Base-by-base conservation (phyloP, 805 yeast species). In the Lachancea quebecensis region DNA sequence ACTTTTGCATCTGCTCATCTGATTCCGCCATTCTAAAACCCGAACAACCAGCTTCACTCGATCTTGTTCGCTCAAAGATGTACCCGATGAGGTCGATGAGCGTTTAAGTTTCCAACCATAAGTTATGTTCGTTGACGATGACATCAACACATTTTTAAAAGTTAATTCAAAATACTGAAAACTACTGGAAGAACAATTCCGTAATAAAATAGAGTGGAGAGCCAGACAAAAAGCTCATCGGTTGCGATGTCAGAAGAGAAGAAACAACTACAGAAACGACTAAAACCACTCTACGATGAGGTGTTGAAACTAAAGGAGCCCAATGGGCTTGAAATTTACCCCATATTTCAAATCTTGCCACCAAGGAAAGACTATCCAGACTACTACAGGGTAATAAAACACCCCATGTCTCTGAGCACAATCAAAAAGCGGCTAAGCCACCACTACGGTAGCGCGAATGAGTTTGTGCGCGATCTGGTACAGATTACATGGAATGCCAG, bases 401-500 rank as follows among this genome's bases (percentile, higher is more conserved):
- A 76, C 41, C 98, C 97, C n/a, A 77, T 85, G 58, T 85, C 96
- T 6, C 75, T 90, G 51, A 80, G 81, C 53, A 79, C 83, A 50
- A 76, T 90, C 46, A 80, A 76, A 46, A 75, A 80, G 52, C 72
- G 77, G 48, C 65, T 85, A 31, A 77, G 78, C 48, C 77, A 78
- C 49, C 65, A 64, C 41, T 90, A 89, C 66, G 61, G 67, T 4
- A 70, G 70, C 38, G 78, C 86, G 0, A 84, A 81, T 54, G 81
- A 79, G 38, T 89, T 87, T 62, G 67, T 90, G 32, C 74, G 70
- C 46, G 96, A 90, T 62, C 60, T 90, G 48, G 87, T 83, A 0
- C 95, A 86, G 62, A 84, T 91, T 42, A 77, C 87, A 1, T 87
- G 95, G 89, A 91, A 91, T 59, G 96, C 97, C 2, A 77, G 86